phyloP scores from a whole-genome alignment of 495 filamentous ascomycete species.

The Lophium mytilinum region DNA sequence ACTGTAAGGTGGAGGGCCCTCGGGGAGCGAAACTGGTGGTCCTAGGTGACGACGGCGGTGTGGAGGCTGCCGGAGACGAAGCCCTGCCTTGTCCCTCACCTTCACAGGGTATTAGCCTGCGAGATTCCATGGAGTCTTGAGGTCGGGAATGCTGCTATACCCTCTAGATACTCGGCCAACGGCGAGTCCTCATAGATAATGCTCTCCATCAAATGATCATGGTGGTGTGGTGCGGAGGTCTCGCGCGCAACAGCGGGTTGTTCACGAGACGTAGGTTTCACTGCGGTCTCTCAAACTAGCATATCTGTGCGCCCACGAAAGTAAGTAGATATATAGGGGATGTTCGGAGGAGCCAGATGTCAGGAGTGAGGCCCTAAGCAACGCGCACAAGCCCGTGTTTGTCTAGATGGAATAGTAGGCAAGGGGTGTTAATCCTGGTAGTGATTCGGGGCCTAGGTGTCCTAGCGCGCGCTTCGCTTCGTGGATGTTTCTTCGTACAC shows the following conservation, averaged over 20 bases:
- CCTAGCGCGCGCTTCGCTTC: too few relatives aligned
- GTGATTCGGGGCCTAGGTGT: too few relatives aligned
- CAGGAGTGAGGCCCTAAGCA: too few relatives aligned
- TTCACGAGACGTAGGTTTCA: not conserved
- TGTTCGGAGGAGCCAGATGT: not conserved
- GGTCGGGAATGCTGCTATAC: constrained; percentile 37
- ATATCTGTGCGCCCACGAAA: not conserved
- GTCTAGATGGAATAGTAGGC: too few relatives aligned
- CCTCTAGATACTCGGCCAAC: constrained; percentile 87
- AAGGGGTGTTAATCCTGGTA: too few relatives aligned
- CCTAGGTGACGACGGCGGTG: not conserved
- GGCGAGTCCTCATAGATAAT: constrained; percentile 85
- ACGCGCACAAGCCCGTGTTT: too few relatives aligned
- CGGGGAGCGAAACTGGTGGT: constrained; percentile 57
- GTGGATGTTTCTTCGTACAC: too few relatives aligned
- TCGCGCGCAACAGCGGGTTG: not conserved
- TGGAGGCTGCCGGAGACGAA: constrained; percentile 2
- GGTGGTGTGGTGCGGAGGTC: not conserved
- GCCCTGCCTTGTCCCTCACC: constrained; percentile 17
- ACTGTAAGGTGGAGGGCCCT: constrained; percentile 58
- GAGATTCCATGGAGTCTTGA: not conserved
- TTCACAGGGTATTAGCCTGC: constrained; percentile 8
- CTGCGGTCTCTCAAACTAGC: not conserved
- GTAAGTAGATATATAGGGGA: not conserved
- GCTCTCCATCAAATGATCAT: constrained; percentile 63